Evolutionary conservation across 495 filamentous ascomycete genomes (phyloP).

Genomic region (Penicillium verhagenii): DNA sequence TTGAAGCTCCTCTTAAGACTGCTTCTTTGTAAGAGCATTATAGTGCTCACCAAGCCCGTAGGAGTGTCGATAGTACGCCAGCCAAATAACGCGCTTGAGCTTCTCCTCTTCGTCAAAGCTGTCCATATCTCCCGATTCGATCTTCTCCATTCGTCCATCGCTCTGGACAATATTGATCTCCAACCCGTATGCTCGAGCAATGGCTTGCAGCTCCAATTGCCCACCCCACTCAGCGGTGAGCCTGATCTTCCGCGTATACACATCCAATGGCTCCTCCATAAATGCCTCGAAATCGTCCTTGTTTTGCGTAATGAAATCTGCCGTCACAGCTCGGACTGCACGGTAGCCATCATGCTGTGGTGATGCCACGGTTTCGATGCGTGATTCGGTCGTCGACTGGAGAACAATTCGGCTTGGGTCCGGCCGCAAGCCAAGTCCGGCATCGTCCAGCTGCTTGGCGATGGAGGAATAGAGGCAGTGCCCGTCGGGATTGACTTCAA

Average conservation of each 20-base stretch:
- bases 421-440: constrained; percentile 46
- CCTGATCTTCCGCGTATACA: constrained; percentile 72
- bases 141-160: constrained; percentile 72
- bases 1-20: background rate
- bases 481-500: constrained; percentile 82
- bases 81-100: constrained; percentile 62
- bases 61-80: constrained; percentile 91
- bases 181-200: constrained; percentile 79
- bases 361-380: constrained; percentile 42
- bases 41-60: constrained; percentile 97
- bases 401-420: constrained; percentile 42
- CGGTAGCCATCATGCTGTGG: constrained; percentile 46
- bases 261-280: constrained; percentile 77
- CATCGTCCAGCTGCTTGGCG: constrained; percentile 69
- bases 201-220: constrained; percentile 81
- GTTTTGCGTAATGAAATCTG: constrained; percentile 57
- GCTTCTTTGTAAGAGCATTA: constrained; percentile 65
- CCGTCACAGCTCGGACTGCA: constrained; percentile 49
- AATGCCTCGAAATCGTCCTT: constrained; percentile 65
- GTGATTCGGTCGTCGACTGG: constrained; percentile 35
- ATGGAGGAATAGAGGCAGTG: constrained; percentile 96
- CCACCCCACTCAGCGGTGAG: constrained; percentile 97
- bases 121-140: constrained; percentile 52
- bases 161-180: constrained; percentile 84
- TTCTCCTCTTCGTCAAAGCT: constrained; percentile 46